Percentiles rank a stretch among this genome's conserved stretches.
Conservation (phyloP, 805 yeast species). For the Candida loeiensis region DNA sequence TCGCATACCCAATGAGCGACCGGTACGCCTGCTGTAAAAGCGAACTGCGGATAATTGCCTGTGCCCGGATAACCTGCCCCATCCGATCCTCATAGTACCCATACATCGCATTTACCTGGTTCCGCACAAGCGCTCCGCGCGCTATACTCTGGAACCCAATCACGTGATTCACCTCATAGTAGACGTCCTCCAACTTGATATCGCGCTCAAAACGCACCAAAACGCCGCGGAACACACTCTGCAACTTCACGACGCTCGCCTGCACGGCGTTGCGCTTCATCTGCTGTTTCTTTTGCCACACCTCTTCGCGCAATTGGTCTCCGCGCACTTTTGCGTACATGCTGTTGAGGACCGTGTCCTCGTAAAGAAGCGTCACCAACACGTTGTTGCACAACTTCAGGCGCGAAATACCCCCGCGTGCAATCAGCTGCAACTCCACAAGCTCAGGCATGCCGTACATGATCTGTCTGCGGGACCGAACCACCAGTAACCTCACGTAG, state of each 20-base stretch:
- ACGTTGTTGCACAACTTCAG: constrained; percentile 41
- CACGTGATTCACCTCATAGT: constrained; percentile 39
- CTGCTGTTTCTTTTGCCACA: neutral
- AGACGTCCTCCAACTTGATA: constrained; percentile 49
- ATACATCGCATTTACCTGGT: constrained; percentile 25
- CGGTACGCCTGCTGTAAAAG: constrained; percentile 71
- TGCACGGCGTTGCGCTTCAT: constrained; percentile 11
- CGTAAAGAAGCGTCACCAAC: constrained; percentile 38
- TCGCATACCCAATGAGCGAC: constrained; percentile 60
- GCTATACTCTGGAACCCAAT: constrained; percentile 50
- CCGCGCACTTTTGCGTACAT: constrained; percentile 48
- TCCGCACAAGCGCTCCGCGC: constrained; percentile 48
- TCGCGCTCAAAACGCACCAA: constrained; percentile 56
- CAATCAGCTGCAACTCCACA: constrained; percentile 39
- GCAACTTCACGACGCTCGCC: constrained; percentile 33
- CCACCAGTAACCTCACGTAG: constrained; percentile 24
- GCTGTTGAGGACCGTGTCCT: constrained; percentile 34
- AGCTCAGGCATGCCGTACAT: constrained; percentile 9
- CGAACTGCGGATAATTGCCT: constrained; percentile 66
- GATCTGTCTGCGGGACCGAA: constrained; percentile 11
- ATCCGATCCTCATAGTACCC: constrained; percentile 53
- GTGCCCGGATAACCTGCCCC: constrained; percentile 65
- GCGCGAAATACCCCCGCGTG: constrained; percentile 45
- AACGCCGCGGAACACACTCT: constrained; percentile 62
- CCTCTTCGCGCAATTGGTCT: constrained; percentile 16